Conservation (phyloP, 2,329 filamentous ascomycete species). For the Fusarium nygamai region DNA sequence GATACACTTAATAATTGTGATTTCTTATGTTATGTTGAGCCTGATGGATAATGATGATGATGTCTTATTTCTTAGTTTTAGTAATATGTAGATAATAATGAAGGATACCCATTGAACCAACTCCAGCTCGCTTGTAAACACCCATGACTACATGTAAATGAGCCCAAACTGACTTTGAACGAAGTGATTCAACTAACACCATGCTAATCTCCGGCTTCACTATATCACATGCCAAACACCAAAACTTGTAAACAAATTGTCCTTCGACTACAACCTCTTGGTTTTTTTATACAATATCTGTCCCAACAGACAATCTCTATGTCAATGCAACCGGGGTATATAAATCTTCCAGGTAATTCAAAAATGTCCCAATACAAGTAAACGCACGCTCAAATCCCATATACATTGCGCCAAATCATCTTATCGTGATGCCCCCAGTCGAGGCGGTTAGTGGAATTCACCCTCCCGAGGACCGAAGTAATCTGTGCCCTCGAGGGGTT, state of each 20-base stretch:
- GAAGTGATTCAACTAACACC: not conserved
- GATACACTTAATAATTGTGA: not conserved
- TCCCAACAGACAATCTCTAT: constrained; percentile 36
- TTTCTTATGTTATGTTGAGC: not conserved
- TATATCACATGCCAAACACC: not conserved
- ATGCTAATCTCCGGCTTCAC: not conserved
- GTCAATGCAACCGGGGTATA: constrained; percentile 42
- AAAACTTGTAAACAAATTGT: not conserved
- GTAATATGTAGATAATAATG: constrained; percentile 3
- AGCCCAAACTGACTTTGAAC: not conserved
- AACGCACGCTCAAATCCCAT: constrained; percentile 40
- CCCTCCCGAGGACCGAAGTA: constrained; percentile 55
- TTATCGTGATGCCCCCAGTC: constrained; percentile 15
- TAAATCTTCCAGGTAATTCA: constrained; percentile 34
- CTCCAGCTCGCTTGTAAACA: not conserved
- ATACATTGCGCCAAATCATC: constrained; percentile 39
- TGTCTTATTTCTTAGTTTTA: constrained; percentile 6
- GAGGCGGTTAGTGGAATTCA: constrained; percentile 44
- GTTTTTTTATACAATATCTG: constrained; percentile 29
- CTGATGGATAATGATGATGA: constrained; percentile 29
- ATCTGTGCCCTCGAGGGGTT: constrained; percentile 48
- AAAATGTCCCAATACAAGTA: constrained; percentile 37
- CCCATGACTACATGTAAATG: not conserved
- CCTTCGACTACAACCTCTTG: constrained; percentile 13
- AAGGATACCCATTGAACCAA: constrained; percentile 20